Base-by-base conservation (phyloP, 352 stramenopile species). In the Phytophthora citricola region DNA sequence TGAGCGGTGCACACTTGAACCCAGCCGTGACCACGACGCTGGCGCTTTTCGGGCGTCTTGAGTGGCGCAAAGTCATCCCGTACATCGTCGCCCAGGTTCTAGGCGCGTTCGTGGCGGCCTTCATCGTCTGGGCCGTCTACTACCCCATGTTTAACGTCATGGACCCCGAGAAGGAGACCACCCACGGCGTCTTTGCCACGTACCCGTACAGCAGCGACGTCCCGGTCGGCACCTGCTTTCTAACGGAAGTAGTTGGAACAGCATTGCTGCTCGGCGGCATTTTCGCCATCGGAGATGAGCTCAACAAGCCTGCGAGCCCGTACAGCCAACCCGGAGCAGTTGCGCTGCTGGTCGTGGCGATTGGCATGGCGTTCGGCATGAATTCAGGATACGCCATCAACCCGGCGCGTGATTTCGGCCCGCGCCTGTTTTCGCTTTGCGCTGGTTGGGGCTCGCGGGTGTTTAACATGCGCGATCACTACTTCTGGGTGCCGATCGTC, bases 311-410 rank as follows among this genome's bases (percentile, higher is more conserved):
- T 3, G 69, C 76, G 7, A 77, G 67, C 11, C 44, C 74, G 6
- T 81, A 71, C 48, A 64, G 24, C 7, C 56, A 73, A 22, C 81
- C 78, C 0, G 48, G 67, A 11, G 61, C 77, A 2, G 66, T 83
- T 34, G 79, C 75, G 20, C 27, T 85, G 20, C 60, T 90, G 20
- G 69, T 90, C 31, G 62, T 79, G 9, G 78, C 56, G 0, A 78
- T 90, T 24, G 76, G 81, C 22, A 90, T 88, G 72, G 71, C 74
- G n/a, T 88, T 90, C 50, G 78, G 81, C 43, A 78, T 78, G 53
- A 90, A 87, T 65, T 82, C 81, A 1, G 76, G 81, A 44, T 89
- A 83, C 57, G 81, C 81, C 0, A 59, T 89, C 38, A 89, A 89
- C 64, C 80, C 76, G 6, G 76, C 76, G 1, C 66, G 71, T 20